Conservation (phyloP, 345 rosid species). For the Citrus glauca region DNA sequence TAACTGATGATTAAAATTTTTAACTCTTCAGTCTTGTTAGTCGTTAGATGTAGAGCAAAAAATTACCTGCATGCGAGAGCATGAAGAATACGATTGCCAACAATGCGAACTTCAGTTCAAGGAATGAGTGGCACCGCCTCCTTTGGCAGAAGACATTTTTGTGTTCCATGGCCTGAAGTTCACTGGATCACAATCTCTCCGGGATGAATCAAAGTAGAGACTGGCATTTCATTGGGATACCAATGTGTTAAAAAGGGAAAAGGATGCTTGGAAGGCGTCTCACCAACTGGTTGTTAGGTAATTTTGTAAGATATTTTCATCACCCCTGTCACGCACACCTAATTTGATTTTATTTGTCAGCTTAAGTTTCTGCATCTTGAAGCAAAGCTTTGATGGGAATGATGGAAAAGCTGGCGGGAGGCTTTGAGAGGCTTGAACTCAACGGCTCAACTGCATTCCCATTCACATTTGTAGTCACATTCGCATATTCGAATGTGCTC, state of each 20-base stretch:
- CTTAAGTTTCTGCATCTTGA: constrained; percentile 33
- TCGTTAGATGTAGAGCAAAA: background rate
- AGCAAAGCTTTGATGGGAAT: constrained; percentile 33
- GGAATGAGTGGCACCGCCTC: constrained; percentile 3
- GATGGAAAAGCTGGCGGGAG: constrained; percentile 26
- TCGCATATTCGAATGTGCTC: background rate
- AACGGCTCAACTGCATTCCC: constrained; percentile 25
- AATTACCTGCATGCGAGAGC: constrained; percentile 38
- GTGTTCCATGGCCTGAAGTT: constrained; percentile 22
- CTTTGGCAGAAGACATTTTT: background rate
- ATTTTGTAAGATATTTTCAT: constrained; percentile 14
- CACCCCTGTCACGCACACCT: constrained; percentile 14
- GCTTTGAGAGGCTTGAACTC: constrained; percentile 18
- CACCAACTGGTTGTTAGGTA: constrained; percentile 44
- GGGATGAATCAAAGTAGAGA: constrained; percentile 12
- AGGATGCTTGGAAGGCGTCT: constrained; percentile 23
- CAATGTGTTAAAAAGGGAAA: constrained; percentile 19
- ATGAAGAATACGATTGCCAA: constrained; percentile 24
- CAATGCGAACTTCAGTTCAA: constrained; percentile 20
- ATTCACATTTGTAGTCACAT: background rate
- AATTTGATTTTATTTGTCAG: background rate
- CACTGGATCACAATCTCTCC: background rate
- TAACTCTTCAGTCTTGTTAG: background rate
- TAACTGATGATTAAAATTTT: background rate
- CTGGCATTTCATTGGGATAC: background rate